Percentiles rank a stretch among this genome's conserved stretches.
Evolutionary conservation across 2,329 filamentous ascomycete genomes (phyloP).

Genomic region (Neonectria faginata): DNA sequence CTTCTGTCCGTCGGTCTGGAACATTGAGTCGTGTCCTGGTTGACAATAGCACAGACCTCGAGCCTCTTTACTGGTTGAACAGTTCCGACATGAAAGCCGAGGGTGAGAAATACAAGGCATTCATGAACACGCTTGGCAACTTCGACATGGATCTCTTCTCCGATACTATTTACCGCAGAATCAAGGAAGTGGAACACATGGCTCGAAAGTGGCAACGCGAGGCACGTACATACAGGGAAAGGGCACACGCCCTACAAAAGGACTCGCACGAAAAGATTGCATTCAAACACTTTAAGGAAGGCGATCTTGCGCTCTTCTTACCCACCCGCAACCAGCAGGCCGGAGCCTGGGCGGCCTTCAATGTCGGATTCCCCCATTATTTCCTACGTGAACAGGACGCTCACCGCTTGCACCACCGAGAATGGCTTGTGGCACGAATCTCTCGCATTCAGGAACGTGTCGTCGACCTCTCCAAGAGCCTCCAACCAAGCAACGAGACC

Average conservation of each 20-base stretch:
- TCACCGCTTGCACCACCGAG: slow-evolving; percentile 84
- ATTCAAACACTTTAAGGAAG: slow-evolving; percentile 95
- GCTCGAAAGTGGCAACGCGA: slow-evolving; percentile 95
- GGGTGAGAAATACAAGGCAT: slow-evolving; percentile 78
- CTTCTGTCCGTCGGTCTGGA: slow-evolving; percentile 65
- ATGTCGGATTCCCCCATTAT: slow-evolving; percentile 96
- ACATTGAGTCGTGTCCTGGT: slow-evolving; percentile 66
- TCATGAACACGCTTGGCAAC: slow-evolving; percentile 76
- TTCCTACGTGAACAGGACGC: slow-evolving; percentile 93
- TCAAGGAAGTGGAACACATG: slow-evolving; percentile 93
- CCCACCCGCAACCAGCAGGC: slow-evolving; percentile 95
- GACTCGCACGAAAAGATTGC: slow-evolving; percentile 97
- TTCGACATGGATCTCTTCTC: slow-evolving; percentile 88
- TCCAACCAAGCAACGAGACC: slow-evolving; percentile 64
- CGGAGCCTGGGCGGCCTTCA: slow-evolving; percentile 97
- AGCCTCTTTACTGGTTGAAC: slow-evolving; percentile 86
- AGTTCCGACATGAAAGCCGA: slow-evolving; percentile 74
- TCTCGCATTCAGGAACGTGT: slow-evolving; percentile 91
- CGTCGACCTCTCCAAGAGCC: slow-evolving; percentile 87
- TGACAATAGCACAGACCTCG: slow-evolving; percentile 72
- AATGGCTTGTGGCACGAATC: slow-evolving; percentile 97
- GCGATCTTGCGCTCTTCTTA: slow-evolving; percentile 92
- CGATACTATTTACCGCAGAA: slow-evolving; percentile 86
- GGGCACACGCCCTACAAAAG: slow-evolving; percentile 81
- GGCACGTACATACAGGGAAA: slow-evolving; percentile 86